Base-by-base conservation (phyloP, 2,329 filamentous ascomycete species). In the Sordariomycetes sp. region DNA sequence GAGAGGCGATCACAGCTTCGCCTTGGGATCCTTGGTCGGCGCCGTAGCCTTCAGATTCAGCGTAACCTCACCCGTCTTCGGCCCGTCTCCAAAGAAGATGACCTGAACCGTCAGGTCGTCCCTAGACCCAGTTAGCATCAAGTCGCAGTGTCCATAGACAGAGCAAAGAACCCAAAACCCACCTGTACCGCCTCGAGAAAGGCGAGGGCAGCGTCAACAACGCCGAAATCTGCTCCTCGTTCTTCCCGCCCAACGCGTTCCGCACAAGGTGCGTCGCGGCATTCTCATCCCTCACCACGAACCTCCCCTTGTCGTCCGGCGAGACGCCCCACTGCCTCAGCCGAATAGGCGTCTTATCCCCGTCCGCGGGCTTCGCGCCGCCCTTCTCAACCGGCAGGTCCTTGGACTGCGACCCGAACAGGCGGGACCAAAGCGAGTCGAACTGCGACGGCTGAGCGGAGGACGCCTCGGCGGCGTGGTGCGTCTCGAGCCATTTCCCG, bases 81-180 rank as follows among this genome's bases (percentile, higher is more conserved):
- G 76, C 39, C 86, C 82, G 63, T 95, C 83, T 60, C 94, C 94
- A 65, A 99, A 99, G 79, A 99, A 99, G 66, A 99, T 95, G 60
- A 99, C 94, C 70, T 99, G 90, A 17, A 99, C 92, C 0, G 94
- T 99, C 61, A 99, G 74, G 68, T 99, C 94, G 68, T 99, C 94
- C 63, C 90, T 92, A 60, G 10, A 22, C 45, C 20, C 22, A 12
- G 12, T 50, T 50, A 50, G 45, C 20, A 50, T 22, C 20, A 22
- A 20, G 22, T 22, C 10, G 6, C n/a, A 50, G 10, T 10, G 52
- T 17, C n/a, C 24, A 59, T 12, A 1, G 17, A 20, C 24, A 32
- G 32, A 22, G 6, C 17, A 7, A 7, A 42, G 7, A 1, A 36
- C 25, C 13, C 22, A 20, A 20, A 35, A 62, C 70, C 61, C 66